Evolutionary conservation across 345 rosid species (phyloP), one percentile per base, ranked within the genome.

Genomic region (Orychophragmus violaceus): DNA sequence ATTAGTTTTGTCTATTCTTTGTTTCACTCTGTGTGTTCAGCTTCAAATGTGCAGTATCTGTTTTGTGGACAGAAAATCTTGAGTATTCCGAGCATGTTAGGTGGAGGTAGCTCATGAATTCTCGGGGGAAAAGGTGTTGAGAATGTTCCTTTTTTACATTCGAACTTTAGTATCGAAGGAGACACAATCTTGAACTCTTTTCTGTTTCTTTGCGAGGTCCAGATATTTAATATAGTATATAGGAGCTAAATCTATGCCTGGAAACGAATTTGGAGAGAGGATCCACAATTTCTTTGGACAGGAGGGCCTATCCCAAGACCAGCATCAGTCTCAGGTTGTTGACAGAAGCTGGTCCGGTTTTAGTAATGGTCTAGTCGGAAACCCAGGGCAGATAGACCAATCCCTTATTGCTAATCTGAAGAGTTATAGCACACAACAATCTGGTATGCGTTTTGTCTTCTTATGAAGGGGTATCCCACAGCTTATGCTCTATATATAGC

Each of bases 181-280:
- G 17, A 37, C 42, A 1, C 42, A 0, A n/a, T 37, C 42, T 37
- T 13, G 7, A 13, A 37, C 42, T 13, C 17, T 5, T 13, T 37
- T 13, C 42, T 28, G 62, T 41, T 56, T 59, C 23, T 16, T 32
- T 27, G 19, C n/a, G 28, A 22, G 17, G 48, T 37, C 14, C 42
- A 51, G 51, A 55, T 52, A 70, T 60, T 59, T 71, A 68, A 67
- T 60, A 60, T 27, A 59, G 19, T 72, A 68, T 65, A 37, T 57
- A 35, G 70, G 72, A 62, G 76, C 66, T 48, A 77, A 74, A 83
- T 84, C 95, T 80, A 89, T 92, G 96, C 92, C 96, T 87, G 98
- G 95, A 75, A 87, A 92, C 87, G 91, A 88, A 82, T 81, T 77
- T 80, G 96, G 90, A 74, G 98, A 92, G 76, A 85, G 85, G 83